A percentile compares a stretch with the other conserved stretches of the same genome.
These are phyloP conservation scores for Cyanidium caldarium DNA, from an alignment of 23 red algal species.

Conservation along the genomic window DNA sequence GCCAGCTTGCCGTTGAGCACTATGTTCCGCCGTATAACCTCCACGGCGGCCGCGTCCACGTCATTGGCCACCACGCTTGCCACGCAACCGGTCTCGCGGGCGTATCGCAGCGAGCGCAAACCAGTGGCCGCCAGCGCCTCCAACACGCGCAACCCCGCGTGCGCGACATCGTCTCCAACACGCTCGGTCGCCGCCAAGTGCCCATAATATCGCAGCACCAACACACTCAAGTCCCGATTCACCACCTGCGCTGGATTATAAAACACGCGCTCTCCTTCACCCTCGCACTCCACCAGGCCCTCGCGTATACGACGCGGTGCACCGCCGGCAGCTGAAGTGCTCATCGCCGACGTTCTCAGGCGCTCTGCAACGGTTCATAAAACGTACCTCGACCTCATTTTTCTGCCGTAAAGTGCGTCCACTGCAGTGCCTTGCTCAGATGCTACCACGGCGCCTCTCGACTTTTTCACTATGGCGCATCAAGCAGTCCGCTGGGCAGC, in stretches of 20 bases:
- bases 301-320: too few species aligned
- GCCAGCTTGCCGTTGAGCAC: slow-evolving; percentile 29
- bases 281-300: too few species aligned
- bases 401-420: too few species aligned
- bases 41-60: slow-evolving; percentile 39
- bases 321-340: too few species aligned
- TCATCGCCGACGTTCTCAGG: too few species aligned
- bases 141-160: slow-evolving; percentile 21
- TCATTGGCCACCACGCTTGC: slow-evolving; percentile 69
- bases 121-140: slow-evolving; percentile 64
- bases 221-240: slow-evolving; percentile 86
- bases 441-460: too few species aligned
- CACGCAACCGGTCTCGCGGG: slow-evolving; percentile 43
- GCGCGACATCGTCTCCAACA: background rate
- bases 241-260: slow-evolving; percentile 97
- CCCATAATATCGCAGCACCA: slow-evolving; percentile 24
- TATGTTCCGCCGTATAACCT: slow-evolving; percentile 41
- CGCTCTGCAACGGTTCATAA: too few species aligned
- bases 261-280: too few species aligned
- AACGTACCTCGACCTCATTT: too few species aligned
- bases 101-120: slow-evolving; percentile 77
- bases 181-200: slow-evolving; percentile 9
- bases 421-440: too few species aligned
- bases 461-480: too few species aligned
- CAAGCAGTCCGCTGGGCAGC: too few species aligned